Base-by-base conservation (phyloP, 352 stramenopile species). In the Phytophthora megakarya region DNA sequence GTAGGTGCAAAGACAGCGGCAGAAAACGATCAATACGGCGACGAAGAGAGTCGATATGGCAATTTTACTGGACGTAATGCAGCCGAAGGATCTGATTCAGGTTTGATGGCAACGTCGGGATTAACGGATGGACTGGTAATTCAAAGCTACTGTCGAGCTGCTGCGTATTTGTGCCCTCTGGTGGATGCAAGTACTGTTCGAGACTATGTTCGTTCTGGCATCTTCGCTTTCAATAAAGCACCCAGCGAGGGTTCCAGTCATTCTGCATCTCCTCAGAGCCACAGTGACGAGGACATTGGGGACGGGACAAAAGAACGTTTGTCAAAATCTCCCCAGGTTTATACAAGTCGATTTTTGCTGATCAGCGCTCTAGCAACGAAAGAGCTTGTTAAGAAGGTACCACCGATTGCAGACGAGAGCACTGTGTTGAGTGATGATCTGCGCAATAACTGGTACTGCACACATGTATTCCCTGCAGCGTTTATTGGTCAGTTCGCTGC, bases 401-500 rank as follows among this genome's bases (percentile, higher is more conserved):
- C 81, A 13, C 76, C 81, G 1, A 80, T 84, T 28, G 73, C 75
- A 15, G 70, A 84, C 43, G 55, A 58, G 6, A 65, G 44, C 7
- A 62, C 65, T 8, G 28, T 80, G n/a, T 67, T 86, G 19, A 67
- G 52, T 8, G 48, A 70, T 23, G 73, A 88, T 67, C 53, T 67
- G 38, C 70, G 69, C 19, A 84, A 86, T 28, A 72, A 72, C 22
- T 92, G 84, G 81, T 92, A 90, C 43, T 81, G 78, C 23, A 64
- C 74, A 7, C 50, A 90, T 23, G 75, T 92, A 15, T 92, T 94
- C 32, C 80, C 84, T 1, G 82, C 81, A 23, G 86, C 81, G 10
- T 94, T 88, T 62, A 78, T 92, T 23, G 84, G 86, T 3, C 86
- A 92, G 44, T 91, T 83, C 53, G 81, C 86, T 13, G 72, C 70